Percentiles rank a stretch among this genome's conserved stretches.
Evolutionary conservation across 2,329 filamentous ascomycete genomes (phyloP).

Genomic region (Aspergillus thermomutatus): DNA sequence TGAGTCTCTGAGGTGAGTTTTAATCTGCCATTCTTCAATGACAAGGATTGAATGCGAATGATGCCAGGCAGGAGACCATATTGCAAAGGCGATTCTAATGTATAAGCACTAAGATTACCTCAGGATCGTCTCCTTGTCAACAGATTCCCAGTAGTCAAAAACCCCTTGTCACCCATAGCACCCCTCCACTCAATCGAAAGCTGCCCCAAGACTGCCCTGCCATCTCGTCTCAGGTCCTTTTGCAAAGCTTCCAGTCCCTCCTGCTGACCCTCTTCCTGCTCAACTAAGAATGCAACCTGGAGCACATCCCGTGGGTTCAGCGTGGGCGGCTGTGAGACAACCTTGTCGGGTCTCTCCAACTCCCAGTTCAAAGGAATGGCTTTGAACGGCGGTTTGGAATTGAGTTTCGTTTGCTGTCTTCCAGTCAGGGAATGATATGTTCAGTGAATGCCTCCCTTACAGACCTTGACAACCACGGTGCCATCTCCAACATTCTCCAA

Average conservation of each 20-base stretch:
- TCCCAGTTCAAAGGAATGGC: slow-evolving; percentile 57
- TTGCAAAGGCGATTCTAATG: not conserved
- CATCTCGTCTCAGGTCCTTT: slow-evolving; percentile 48
- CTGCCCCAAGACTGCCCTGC: slow-evolving; percentile 68
- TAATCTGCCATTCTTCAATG: no score
- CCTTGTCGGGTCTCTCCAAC: slow-evolving; percentile 31
- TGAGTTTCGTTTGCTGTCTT: slow-evolving; percentile 45
- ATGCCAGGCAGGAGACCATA: no score
- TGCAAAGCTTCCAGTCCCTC: slow-evolving; percentile 50
- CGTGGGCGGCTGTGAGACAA: slow-evolving; percentile 40
- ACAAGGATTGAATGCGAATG: no score
- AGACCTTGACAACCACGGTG: slow-evolving; percentile 70
- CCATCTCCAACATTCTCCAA: slow-evolving; percentile 91
- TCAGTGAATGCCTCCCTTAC: slow-evolving; percentile 10
- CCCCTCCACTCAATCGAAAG: slow-evolving; percentile 84
- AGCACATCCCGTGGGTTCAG: slow-evolving; percentile 61
- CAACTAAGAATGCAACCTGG: slow-evolving; percentile 62
- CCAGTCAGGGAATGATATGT: slow-evolving; percentile 2
- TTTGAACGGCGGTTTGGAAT: slow-evolving; percentile 52
- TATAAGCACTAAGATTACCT: slow-evolving; percentile 2
- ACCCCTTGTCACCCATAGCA: slow-evolving; percentile 84
- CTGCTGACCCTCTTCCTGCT: slow-evolving; percentile 50
- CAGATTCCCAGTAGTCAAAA: slow-evolving; percentile 80
- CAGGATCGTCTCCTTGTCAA: slow-evolving; percentile 41
- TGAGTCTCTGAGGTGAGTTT: no score